Percentiles rank a stretch among this genome's conserved stretches.
These are phyloP conservation scores for Abortiporus biennis DNA, from an alignment of 1,284 basidiomycete genomes.

Conservation along the genomic window DNA sequence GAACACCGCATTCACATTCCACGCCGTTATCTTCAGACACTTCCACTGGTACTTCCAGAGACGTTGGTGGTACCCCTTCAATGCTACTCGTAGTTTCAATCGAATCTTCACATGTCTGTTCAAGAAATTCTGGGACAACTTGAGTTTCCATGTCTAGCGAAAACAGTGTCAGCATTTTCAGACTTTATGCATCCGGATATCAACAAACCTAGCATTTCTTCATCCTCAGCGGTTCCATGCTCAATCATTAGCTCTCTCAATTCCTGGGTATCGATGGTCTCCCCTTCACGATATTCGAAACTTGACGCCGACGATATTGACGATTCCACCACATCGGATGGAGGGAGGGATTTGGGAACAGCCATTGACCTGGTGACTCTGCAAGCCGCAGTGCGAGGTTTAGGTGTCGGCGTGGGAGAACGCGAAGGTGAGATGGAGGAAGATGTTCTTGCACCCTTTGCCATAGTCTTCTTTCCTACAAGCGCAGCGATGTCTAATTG, in stretches of 20 bases:
- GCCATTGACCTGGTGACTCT: neutral
- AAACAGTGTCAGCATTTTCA: neutral
- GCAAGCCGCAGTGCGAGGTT: neutral
- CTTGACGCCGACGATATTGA: slow-evolving; percentile 10
- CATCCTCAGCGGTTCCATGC: slow-evolving; percentile 21
- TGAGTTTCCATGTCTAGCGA: slow-evolving; percentile 49
- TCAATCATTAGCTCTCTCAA: slow-evolving; percentile 32
- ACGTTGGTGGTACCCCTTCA: too few relatives aligned
- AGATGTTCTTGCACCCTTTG: slow-evolving; percentile 10
- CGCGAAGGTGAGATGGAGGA: slow-evolving; percentile 11
- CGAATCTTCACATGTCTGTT: too few relatives aligned
- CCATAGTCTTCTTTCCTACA: neutral
- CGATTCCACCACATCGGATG: slow-evolving; percentile 27
- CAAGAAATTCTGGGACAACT: slow-evolving; percentile 39
- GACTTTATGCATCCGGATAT: neutral
- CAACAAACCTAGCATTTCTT: slow-evolving; percentile 40
- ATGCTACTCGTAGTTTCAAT: too few relatives aligned
- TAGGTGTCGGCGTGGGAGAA: slow-evolving; percentile 13
- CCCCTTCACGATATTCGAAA: slow-evolving; percentile 4
- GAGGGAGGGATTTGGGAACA: slow-evolving; percentile 23
- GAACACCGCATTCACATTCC: slow-evolving; percentile 62
- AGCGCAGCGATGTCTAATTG: slow-evolving; percentile 13
- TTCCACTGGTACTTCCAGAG: slow-evolving; percentile 12
- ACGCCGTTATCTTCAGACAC: slow-evolving; percentile 17
- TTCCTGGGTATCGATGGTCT: slow-evolving; percentile 33